Base-by-base conservation (phyloP, 176 grass and related monocot species). In the Eleusine coracana region DNA sequence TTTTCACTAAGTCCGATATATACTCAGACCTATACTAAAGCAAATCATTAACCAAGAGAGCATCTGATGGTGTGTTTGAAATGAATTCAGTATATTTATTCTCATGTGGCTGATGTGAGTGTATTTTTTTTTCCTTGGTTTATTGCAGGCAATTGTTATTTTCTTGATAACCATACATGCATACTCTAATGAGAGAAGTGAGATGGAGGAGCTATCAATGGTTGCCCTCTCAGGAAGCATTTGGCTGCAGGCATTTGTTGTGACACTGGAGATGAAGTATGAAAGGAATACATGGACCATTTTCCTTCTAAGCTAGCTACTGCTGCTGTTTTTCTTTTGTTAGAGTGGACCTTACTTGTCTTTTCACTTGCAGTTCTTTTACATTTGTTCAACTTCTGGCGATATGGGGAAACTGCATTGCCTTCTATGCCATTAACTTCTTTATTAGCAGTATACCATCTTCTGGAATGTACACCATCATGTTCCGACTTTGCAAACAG, bases 351-450 rank as follows among this genome's bases (percentile, higher is more conserved):
- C 56, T 59, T 59, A 59, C 56, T 4, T 59, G 56, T 59, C 14
- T 23, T 59, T 59, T 23, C 52, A 21, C 52, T 56, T 87, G 56
- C 80, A 98, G 92, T 90, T 95, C 96, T 69, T 93, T 72, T n/a
- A 59, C 21, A 56, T 56, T 56, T 5, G 52, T 56, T 18, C 52
- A 56, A 56, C 52, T 93, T 86, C 79, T 98, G 74, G 88, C 92
- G 25, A 91, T 95, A 87, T 95, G 96, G 96, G 96, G 96, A 55
- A 98, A 98, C 46, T 93, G 94, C 42, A 44, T 91, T 60, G 86
- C 86, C 50, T 98, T 98, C 82, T 98, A 98, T 71, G 77, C 81
- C 85, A 91, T 98, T 56, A 56, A 56, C 18, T 56, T 56, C 52
- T 7, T 21, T 56, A 21, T 56, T 5, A 56, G 52, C 52, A 56